A percentile compares a stretch with the other conserved stretches of the same genome.
phyloP scores from a whole-genome alignment of 192 early-diverging fungal genomes.

The Coemansia sp. region DNA sequence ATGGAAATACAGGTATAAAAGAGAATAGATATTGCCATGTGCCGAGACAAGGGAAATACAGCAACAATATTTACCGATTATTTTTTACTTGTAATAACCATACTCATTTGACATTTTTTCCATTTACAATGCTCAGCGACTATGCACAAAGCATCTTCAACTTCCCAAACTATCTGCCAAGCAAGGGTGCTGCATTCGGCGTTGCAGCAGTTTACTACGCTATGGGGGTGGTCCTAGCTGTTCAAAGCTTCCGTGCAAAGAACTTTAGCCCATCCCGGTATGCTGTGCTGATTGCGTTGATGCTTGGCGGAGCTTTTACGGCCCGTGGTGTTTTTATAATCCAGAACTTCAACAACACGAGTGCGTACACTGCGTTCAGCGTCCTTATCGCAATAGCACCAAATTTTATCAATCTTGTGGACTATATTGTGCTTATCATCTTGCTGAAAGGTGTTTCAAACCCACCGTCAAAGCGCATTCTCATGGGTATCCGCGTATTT shows the following conservation, averaged over 20 bases:
- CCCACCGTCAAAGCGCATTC: neutral
- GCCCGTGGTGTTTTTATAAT: constrained; percentile 11
- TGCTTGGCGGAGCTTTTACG: constrained; percentile 17
- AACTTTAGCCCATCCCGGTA: constrained; percentile 5
- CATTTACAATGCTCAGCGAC: neutral
- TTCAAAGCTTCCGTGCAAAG: constrained; percentile 1
- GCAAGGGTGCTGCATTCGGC: constrained; percentile 15
- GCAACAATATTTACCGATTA: no score
- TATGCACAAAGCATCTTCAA: constrained; percentile 1
- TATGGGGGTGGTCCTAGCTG: neutral
- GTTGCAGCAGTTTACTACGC: constrained; percentile 8
- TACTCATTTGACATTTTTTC: no score
- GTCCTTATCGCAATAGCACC: constrained; percentile 14
- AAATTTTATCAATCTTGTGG: constrained; percentile 14
- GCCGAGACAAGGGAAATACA: no score
- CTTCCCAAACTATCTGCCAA: constrained; percentile 11
- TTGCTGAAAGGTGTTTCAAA: neutral
- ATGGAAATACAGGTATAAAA: no score
- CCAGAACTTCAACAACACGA: neutral
- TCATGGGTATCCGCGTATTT: constrained; percentile 1
- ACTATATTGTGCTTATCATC: constrained; percentile 13
- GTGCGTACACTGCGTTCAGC: constrained; percentile 9
- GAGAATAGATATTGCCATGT: no score
- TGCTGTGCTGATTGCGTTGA: constrained; percentile 5
- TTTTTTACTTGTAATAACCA: no score